These are phyloP conservation scores for Fistulifera pelliculosa DNA, from an alignment of 108 stramenopile genomes.

Conservation along the genomic window DNA sequence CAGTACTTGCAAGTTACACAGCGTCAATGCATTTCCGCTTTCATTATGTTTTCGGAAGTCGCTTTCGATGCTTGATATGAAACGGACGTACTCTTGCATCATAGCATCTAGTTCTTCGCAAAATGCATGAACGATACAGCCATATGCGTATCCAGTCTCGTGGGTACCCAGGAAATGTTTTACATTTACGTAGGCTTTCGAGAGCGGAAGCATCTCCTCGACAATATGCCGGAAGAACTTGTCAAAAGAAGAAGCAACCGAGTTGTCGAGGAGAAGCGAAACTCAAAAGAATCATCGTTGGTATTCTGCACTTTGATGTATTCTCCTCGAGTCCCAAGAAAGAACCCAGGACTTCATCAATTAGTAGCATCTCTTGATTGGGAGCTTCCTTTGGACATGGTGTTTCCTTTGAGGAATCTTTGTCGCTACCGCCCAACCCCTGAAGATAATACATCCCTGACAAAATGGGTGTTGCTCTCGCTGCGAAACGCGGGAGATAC, in stretches of 20 bases:
- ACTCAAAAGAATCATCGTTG: constrained; percentile 10
- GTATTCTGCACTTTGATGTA: constrained; percentile 12
- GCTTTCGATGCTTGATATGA: constrained; percentile 61
- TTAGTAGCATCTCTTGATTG: constrained; percentile 44
- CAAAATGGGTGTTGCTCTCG: no score
- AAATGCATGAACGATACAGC: constrained; percentile 78
- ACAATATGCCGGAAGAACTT: constrained; percentile 40
- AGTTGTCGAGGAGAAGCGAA: constrained; percentile 15
- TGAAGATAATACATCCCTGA: background rate
- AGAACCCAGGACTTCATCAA: constrained; percentile 72
- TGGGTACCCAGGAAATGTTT: constrained; percentile 51
- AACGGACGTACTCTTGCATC: constrained; percentile 69
- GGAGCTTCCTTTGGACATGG: background rate
- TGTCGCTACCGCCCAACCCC: constrained; percentile 11
- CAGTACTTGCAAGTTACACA: constrained; percentile 68
- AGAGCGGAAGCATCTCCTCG: constrained; percentile 58
- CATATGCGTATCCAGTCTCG: constrained; percentile 68
- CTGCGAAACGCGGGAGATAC: no score
- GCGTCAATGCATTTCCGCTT: constrained; percentile 26
- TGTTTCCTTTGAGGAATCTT: constrained; percentile 6
- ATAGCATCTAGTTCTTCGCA: constrained; percentile 65
- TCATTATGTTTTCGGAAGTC: constrained; percentile 19
- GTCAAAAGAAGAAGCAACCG: constrained; percentile 29
- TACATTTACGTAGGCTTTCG: constrained; percentile 54
- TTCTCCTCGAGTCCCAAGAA: constrained; percentile 68